Percentiles rank a stretch among this genome's conserved stretches.
Conservation (phyloP, 148 eudicot species). For the Mesembryanthemum crystallinum region DNA sequence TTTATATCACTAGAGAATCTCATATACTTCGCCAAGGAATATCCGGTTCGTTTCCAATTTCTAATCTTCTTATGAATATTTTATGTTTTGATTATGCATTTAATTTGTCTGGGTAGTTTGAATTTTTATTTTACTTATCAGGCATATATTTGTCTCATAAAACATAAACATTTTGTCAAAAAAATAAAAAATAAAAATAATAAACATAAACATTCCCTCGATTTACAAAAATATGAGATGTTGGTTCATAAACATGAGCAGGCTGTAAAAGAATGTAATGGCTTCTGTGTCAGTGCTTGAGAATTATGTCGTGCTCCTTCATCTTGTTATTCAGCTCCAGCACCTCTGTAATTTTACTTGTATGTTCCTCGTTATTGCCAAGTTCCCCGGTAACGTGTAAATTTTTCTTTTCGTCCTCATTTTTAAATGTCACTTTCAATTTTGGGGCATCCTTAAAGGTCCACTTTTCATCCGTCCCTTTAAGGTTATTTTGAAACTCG, state of each 20-base stretch:
- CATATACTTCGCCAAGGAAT: conserved; percentile 74
- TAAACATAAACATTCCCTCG: not conserved
- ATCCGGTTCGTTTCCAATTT: conserved; percentile 60
- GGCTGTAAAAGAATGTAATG: not conserved
- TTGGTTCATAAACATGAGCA: not conserved
- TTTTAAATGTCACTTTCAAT: not conserved
- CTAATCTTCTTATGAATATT: conserved; percentile 7
- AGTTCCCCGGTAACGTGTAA: not conserved
- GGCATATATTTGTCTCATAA: not conserved
- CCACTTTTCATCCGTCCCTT: not conserved
- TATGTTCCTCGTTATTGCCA: too few species aligned
- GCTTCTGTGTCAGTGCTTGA: not conserved
- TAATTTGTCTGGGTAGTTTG: not conserved
- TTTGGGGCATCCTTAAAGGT: not conserved
- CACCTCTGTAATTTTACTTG: not conserved
- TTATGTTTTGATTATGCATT: conserved; percentile 1
- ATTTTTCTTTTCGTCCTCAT: not conserved
- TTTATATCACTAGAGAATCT: conserved; percentile 92
- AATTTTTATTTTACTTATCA: not conserved
- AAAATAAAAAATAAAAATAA: too few species aligned
- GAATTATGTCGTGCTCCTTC: not conserved
- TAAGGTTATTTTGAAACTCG: not conserved
- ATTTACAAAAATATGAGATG: conserved; percentile 5
- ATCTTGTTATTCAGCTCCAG: not conserved
- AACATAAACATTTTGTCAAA: not conserved